Evolutionary conservation across 2,329 filamentous ascomycete species (phyloP).

Genomic region (Trichoderma semiorbis): DNA sequence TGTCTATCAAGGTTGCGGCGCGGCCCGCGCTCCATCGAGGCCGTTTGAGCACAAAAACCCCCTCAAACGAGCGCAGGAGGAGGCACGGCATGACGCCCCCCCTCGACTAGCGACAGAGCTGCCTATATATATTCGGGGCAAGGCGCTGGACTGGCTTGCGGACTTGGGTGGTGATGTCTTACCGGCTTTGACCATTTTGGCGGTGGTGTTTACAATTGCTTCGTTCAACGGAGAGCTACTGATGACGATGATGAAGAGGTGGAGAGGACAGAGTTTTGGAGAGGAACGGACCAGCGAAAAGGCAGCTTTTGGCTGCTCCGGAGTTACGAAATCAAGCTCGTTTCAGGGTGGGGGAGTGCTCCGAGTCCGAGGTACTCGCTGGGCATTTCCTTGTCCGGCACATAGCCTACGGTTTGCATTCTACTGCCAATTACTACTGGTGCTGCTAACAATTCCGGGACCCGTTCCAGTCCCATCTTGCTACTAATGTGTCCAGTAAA

Average conservation of each 20-base stretch:
- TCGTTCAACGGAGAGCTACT: slow-evolving; percentile 12
- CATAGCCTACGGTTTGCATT: neutral
- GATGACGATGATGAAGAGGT: slow-evolving; percentile 20
- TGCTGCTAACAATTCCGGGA: neutral
- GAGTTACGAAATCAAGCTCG: slow-evolving; percentile 18
- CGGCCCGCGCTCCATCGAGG: slow-evolving; percentile 25
- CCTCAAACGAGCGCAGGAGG: slow-evolving; percentile 56
- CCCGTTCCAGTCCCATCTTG: neutral
- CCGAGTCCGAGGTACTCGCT: neutral
- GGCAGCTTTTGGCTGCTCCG: slow-evolving; percentile 8
- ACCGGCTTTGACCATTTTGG: slow-evolving; percentile 99
- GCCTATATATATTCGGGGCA: slow-evolving; percentile 27
- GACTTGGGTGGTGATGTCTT: neutral
- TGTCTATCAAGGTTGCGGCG: slow-evolving; percentile 45
- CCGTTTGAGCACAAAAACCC: slow-evolving; percentile 39
- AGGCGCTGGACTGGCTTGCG: neutral
- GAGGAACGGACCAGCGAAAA: slow-evolving; percentile 4
- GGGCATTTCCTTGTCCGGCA: neutral
- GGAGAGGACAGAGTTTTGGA: slow-evolving; percentile 19
- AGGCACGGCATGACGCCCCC: slow-evolving; percentile 21
- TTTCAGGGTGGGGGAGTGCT: neutral
- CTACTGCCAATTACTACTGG: neutral
- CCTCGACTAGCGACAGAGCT: slow-evolving; percentile 19
- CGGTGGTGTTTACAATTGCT: slow-evolving; percentile 41
- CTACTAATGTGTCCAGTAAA: neutral